These are phyloP conservation scores for Gossypium schwendimanii DNA, from an alignment of 441 rosid genomes.

Conservation along the genomic window DNA sequence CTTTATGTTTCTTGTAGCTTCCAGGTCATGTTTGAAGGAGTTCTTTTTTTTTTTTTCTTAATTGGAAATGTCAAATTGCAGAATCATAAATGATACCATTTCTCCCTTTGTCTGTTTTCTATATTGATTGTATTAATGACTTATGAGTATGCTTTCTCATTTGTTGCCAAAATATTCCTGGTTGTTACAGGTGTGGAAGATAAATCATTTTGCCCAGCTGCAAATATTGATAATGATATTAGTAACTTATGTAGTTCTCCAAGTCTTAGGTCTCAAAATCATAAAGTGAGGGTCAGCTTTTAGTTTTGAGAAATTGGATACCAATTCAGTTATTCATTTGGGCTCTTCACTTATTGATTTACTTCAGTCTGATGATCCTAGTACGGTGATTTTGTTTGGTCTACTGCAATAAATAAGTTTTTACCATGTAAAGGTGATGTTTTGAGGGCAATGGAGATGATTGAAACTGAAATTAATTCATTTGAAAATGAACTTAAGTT, in stretches of 20 bases:
- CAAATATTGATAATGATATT: constrained; percentile 38
- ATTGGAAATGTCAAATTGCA: neutral
- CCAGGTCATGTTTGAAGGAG: neutral
- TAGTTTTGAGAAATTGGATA: constrained; percentile 70
- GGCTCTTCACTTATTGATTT: constrained; percentile 56
- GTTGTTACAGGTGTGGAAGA: constrained; percentile 60
- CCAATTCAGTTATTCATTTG: constrained; percentile 40
- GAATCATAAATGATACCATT: neutral
- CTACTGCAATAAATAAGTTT: constrained; percentile 57
- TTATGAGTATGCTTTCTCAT: neutral
- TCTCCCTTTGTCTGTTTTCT: neutral
- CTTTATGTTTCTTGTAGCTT: neutral
- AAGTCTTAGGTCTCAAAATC: constrained; percentile 47
- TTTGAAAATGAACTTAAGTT: constrained; percentile 70
- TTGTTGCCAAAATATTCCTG: neutral
- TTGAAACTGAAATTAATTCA: constrained; percentile 82
- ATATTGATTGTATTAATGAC: neutral
- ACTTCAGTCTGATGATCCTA: constrained; percentile 59
- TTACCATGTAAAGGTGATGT: constrained; percentile 56
- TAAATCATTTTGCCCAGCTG: constrained; percentile 47
- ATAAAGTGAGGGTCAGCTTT: constrained; percentile 44
- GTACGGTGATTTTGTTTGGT: constrained; percentile 39
- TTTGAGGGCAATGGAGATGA: constrained; percentile 64
- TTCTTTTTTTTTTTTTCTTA: neutral
- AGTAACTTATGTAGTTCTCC: constrained; percentile 63